Evolutionary conservation across 805 yeast species (phyloP).

Genomic region (Sugiyamaella qingdaonensis): DNA sequence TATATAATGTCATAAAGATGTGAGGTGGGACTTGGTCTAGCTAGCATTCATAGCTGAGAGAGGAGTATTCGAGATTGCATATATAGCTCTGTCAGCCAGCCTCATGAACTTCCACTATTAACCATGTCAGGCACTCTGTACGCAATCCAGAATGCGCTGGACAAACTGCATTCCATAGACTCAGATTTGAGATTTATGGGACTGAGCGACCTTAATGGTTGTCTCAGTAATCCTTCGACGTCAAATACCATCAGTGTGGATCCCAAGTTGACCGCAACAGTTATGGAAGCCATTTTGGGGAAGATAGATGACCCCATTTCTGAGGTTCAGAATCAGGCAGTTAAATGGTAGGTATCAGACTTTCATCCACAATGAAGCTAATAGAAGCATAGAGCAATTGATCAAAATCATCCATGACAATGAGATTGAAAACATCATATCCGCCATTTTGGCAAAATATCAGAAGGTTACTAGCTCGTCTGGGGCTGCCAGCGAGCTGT

Average conservation of each 20-base stretch:
- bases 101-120: not conserved
- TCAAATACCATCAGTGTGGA: slow-evolving; percentile 26
- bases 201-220: slow-evolving; percentile 60
- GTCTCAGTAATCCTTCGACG: slow-evolving; percentile 23
- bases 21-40: no score
- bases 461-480: slow-evolving; percentile 17
- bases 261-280: slow-evolving; percentile 23
- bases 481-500: slow-evolving; percentile 24
- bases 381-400: slow-evolving; percentile 19
- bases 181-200: slow-evolving; percentile 87
- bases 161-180: slow-evolving; percentile 37
- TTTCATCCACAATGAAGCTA: not conserved
- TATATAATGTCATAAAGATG: no score
- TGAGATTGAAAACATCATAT: slow-evolving; percentile 9
- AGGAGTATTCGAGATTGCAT: no score
- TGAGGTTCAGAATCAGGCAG: slow-evolving; percentile 73
- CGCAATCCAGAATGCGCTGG: not conserved
- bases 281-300: slow-evolving; percentile 40
- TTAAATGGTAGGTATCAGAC: slow-evolving; percentile 37
- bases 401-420: slow-evolving; percentile 6
- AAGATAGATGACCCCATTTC: slow-evolving; percentile 57
- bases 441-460: not conserved
- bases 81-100: not conserved
- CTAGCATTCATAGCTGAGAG: no score
- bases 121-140: not conserved